A percentile compares a stretch with the other conserved stretches of the same genome.
Evolutionary conservation across 768 basidiomycete genomes (phyloP).

Genomic region (Hygrocybe punicea): DNA sequence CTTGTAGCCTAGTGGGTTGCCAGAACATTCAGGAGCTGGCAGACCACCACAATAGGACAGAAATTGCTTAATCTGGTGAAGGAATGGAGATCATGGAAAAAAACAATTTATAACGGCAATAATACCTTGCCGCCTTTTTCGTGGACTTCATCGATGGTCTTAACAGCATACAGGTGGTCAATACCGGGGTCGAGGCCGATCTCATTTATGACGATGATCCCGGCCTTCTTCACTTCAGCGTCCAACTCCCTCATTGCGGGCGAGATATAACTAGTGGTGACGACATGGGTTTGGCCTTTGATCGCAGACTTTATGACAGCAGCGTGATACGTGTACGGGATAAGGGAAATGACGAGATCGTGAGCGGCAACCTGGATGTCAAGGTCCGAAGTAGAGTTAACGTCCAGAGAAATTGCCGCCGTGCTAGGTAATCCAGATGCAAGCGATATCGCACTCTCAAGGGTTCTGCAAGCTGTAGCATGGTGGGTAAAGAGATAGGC

Average conservation of each 20-base stretch:
- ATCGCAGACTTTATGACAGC: constrained; percentile 89
- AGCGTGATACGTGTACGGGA: constrained; percentile 91
- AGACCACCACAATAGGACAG: constrained; percentile 94
- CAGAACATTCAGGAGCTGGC: constrained; percentile 84
- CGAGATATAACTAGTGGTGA: constrained; percentile 94
- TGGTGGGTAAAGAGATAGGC: neutral
- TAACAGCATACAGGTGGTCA: constrained; percentile 90
- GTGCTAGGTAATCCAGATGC: constrained; percentile 65
- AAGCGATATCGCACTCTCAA: constrained; percentile 69
- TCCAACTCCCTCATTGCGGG: constrained; percentile 88
- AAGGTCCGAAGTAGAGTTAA: constrained; percentile 63
- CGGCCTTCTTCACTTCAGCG: constrained; percentile 74
- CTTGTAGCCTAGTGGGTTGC: constrained; percentile 97
- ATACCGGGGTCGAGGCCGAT: constrained; percentile 96
- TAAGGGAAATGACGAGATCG: constrained; percentile 93
- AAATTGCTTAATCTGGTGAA: constrained; percentile 76
- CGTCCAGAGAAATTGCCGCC: constrained; percentile 78
- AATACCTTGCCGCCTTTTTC: constrained; percentile 86
- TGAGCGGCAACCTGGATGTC: constrained; percentile 78
- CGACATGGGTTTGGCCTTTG: constrained; percentile 84
- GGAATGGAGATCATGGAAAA: neutral
- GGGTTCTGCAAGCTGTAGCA: constrained; percentile 79
- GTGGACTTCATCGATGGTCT: constrained; percentile 92
- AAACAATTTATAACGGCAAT: constrained; percentile 6
- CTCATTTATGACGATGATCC: constrained; percentile 95